Conservation (phyloP, 75 land plant genomes). For the Isoetes taiwanensis region DNA sequence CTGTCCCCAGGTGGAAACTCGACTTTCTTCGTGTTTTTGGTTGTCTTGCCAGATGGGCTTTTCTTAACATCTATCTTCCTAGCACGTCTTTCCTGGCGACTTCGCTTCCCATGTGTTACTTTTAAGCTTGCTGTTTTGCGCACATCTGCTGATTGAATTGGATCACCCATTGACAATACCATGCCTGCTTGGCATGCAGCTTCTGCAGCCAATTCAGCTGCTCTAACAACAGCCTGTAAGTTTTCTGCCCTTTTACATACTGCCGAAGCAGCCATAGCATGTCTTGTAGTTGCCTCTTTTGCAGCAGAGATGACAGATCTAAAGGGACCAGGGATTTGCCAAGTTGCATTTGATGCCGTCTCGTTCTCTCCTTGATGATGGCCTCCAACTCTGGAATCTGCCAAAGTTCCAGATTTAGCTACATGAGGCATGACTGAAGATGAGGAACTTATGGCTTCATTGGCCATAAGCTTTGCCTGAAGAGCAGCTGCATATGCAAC, state of each 20-base stretch:
- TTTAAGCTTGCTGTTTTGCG: too few species aligned
- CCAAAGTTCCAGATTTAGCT: neutral
- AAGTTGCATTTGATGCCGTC: slow-evolving; percentile 27
- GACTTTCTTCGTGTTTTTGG: too few species aligned
- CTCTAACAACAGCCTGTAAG: slow-evolving; percentile 71
- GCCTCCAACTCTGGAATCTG: neutral
- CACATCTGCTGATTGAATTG: too few species aligned
- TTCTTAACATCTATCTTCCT: too few species aligned
- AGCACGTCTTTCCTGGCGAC: too few species aligned
- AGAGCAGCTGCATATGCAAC: slow-evolving; percentile 65
- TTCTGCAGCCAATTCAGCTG: slow-evolving; percentile 82
- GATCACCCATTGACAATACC: slow-evolving; percentile 77
- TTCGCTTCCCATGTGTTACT: too few species aligned
- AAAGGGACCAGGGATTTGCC: slow-evolving; percentile 16
- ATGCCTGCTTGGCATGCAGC: slow-evolving; percentile 77
- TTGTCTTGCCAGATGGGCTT: too few species aligned
- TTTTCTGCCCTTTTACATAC: slow-evolving; percentile 42
- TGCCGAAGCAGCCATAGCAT: slow-evolving; percentile 56
- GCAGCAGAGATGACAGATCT: slow-evolving; percentile 41
- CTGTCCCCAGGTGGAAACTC: too few species aligned
- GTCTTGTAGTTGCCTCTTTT: slow-evolving; percentile 39
- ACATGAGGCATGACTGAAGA: neutral
- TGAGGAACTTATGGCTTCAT: slow-evolving; percentile 32
- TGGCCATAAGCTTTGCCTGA: slow-evolving; percentile 56
- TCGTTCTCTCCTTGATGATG: slow-evolving; percentile 11